Evolutionary conservation across 2,329 filamentous ascomycete genomes (phyloP).

Genomic region (Neobulgaria alba): DNA sequence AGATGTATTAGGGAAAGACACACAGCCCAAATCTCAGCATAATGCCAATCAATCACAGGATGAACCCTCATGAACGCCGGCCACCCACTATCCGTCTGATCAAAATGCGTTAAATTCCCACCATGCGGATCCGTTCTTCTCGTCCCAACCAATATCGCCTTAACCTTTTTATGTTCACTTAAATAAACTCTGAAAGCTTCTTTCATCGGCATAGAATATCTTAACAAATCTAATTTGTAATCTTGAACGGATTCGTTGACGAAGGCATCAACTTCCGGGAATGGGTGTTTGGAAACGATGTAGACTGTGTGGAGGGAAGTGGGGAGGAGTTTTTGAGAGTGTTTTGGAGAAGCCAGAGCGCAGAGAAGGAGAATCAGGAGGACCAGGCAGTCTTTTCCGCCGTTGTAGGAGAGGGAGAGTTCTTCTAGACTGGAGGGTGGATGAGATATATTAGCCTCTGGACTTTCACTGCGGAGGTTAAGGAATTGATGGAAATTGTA

Average conservation of each 20-base stretch:
- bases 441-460: background rate
- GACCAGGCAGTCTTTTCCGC: slow-evolving; percentile 95
- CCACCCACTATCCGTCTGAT: slow-evolving; percentile 83
- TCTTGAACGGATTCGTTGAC: slow-evolving; percentile 55
- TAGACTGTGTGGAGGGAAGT: slow-evolving; percentile 68
- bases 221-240: slow-evolving; percentile 69
- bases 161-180: slow-evolving; percentile 50
- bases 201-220: slow-evolving; percentile 73
- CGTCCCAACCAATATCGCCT: slow-evolving; percentile 81
- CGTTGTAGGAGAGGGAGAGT: slow-evolving; percentile 90
- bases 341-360: slow-evolving; percentile 31
- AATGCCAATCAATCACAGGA: slow-evolving; percentile 96
- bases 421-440: slow-evolving; percentile 52
- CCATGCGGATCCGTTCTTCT: slow-evolving; percentile 89
- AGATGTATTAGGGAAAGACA: slow-evolving; percentile 32
- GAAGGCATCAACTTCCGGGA: slow-evolving; percentile 78
- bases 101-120: slow-evolving; percentile 68
- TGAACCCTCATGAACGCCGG: slow-evolving; percentile 88
- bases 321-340: slow-evolving; percentile 32
- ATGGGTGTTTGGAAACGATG: slow-evolving; percentile 77
- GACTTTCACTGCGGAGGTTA: background rate
- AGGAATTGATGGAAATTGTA: slow-evolving; percentile 11
- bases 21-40: slow-evolving; percentile 88
- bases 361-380: slow-evolving; percentile 81
- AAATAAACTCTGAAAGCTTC: slow-evolving; percentile 73